Base-by-base conservation (phyloP, 1,284 basidiomycete genomes). In the Cutaneotrichosporon sp. region DNA sequence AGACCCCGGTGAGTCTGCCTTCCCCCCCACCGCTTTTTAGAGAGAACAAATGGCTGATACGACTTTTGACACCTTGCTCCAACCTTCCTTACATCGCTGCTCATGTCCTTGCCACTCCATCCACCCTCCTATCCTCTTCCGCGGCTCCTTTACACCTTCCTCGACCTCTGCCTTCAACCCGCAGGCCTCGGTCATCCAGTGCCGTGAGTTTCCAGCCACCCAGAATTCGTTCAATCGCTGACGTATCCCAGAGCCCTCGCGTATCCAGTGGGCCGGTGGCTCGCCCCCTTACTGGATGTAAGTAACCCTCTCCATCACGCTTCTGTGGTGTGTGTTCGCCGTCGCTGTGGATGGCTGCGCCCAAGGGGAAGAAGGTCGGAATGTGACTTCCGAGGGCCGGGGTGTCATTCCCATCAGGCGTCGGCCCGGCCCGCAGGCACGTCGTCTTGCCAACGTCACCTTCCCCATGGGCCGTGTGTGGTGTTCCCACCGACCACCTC, bases 211-310 rank as follows among this genome's bases (percentile, higher is more conserved):
- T 20, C 22, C 51, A 8, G 33, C 27, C 49, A 9, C 38, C 25
- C 46, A 27, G n/a, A 16, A 33, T 24, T 36, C 9, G 45, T 46
- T 34, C 45, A 55, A 7, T 8, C 18, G 46, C 66, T 69, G 59
- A 68, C 62, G 16, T 27, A 7, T 14, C 36, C 10, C 62, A 74
- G 74, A 72, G 59, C 73, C 73, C 53, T 67, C 62, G 47, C 52
- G 59, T 42, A 63, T 91, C 63, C 77, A 76, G 7, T 92, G 88
- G 87, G 53, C 67, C 43, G 85, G 81, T 49, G 88, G 89, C 55
- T 62, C 64, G 0, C 54, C 81, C 0, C 89, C 89, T 1, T 92
- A 85, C 81, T 91, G 82, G 78, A 65, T 91, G 67, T 83, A 59
- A 70, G 75, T 71, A 3, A 33, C 1, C 29, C 9, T 27, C 6